Conservation (phyloP, 805 yeast genomes). For the Pichia heedii region DNA sequence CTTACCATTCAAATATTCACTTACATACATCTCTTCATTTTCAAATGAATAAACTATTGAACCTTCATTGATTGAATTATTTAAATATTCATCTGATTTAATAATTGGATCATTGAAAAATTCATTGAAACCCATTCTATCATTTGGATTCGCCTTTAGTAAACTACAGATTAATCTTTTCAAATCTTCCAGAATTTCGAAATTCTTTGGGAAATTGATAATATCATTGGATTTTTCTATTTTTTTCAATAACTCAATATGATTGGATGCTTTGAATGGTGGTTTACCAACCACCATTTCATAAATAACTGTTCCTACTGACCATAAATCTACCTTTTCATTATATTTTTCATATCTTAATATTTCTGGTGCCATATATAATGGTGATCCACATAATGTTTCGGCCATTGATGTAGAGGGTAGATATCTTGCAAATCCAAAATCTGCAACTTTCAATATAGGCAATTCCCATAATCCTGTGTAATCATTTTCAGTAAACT, state of each 20-base stretch:
- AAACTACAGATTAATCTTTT: constrained; percentile 65
- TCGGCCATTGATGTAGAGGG: constrained; percentile 94
- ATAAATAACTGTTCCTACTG: constrained; percentile 91
- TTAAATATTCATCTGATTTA: constrained; percentile 30
- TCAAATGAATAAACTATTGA: constrained; percentile 59
- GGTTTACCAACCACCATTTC: constrained; percentile 97
- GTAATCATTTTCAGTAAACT: constrained; percentile 48
- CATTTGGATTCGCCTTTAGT: constrained; percentile 76
- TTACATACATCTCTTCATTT: constrained; percentile 74
- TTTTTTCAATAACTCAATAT: constrained; percentile 77
- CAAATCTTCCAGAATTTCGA: constrained; percentile 56
- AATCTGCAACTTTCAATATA: constrained; percentile 87
- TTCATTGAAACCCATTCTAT: constrained; percentile 81
- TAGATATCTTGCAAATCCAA: constrained; percentile 92
- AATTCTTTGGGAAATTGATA: constrained; percentile 65
- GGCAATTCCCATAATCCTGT: constrained; percentile 87
- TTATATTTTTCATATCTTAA: constrained; percentile 89
- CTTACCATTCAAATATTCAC: constrained; percentile 47
- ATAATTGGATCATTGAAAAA: constrained; percentile 72
- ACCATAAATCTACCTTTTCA: constrained; percentile 97
- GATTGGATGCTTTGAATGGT: constrained; percentile 90
- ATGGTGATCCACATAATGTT: constrained; percentile 93
- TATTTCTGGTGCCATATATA: constrained; percentile 98
- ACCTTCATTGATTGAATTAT: constrained; percentile 41
- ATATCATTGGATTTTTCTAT: constrained; percentile 76